Percentiles rank a stretch among this genome's conserved stretches.
These are phyloP conservation scores for Monosporozyma siamensis DNA, from an alignment of 805 yeast species.

Conservation along the genomic window DNA sequence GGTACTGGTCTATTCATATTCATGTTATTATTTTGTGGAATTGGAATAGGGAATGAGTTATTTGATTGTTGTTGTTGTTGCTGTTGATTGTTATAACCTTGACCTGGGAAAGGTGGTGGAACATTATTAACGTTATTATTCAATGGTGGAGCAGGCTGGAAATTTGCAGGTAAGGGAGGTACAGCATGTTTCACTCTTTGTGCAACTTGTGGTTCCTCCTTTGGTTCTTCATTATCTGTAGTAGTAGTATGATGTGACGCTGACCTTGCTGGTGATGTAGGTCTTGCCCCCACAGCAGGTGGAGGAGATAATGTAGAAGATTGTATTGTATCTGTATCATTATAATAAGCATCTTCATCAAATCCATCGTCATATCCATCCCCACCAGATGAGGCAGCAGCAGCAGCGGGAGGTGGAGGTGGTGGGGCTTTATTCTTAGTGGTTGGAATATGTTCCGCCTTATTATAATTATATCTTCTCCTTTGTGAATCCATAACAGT, in stretches of 20 bases:
- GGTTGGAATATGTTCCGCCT: constrained; percentile 27
- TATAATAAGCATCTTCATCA: constrained; percentile 3
- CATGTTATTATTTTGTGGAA: constrained; percentile 7
- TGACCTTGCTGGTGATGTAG: constrained; percentile 16
- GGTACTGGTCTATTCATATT: constrained; percentile 14
- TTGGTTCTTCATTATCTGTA: constrained; percentile 17
- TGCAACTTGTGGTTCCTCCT: constrained; percentile 13
- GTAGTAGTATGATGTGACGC: no score
- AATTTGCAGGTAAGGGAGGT: constrained; percentile 18
- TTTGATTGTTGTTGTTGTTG: constrained; percentile 5
- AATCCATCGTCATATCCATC: constrained; percentile 9
- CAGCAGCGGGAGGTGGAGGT: constrained; percentile 34
- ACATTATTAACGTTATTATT: neutral
- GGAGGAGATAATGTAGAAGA: constrained; percentile 6
- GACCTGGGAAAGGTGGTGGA: constrained; percentile 3
- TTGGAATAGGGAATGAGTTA: constrained; percentile 7
- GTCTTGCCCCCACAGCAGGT: constrained; percentile 14
- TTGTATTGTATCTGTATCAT: neutral
- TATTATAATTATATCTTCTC: constrained; percentile 23
- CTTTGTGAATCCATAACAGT: constrained; percentile 24
- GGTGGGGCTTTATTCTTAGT: constrained; percentile 34
- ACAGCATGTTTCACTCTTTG: constrained; percentile 15
- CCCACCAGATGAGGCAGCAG: constrained; percentile 15
- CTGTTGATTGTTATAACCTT: neutral
- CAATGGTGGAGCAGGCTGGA: constrained; percentile 1